Base-by-base conservation (phyloP, 768 basidiomycete genomes). In the Rhodocollybia butyracea region DNA sequence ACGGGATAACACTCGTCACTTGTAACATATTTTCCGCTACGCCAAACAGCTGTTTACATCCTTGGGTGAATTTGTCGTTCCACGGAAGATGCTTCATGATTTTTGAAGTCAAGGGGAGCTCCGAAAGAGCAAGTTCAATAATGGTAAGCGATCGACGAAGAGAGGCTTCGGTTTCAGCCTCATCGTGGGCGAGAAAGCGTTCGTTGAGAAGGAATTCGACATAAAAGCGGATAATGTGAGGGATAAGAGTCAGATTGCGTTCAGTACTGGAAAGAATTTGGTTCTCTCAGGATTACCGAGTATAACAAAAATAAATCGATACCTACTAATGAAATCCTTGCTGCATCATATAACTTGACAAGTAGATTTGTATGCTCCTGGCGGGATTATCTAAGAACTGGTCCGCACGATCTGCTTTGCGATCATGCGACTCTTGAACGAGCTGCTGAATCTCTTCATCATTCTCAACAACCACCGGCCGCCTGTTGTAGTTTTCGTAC, bases 261-360 rank as follows among this genome's bases (percentile, higher is more conserved):
- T 81, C 76, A 19, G 70, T 70, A 79, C 83, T 68, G 30, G 43
- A 29, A 27, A 60, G 34, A 47, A 39, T 41, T 36, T 11, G 5
- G 36, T 21, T 39, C 19, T 57, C 24, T 45, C 31, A 26, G 36
- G 30, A 21, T 29, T 19, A 54, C 46, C n/a, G 4, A 19, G 22
- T 53, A 53, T 47, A 38, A 29, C 6, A 45, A 43, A 51, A 31
- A 27, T 58, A 17, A 47, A 5, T 8, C 63, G 76, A n/a, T 57
- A 88, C 89, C 85, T 77, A 54, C 53, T 32, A 54, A 46, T 54
- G 53, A 45, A 88, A 75, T 24, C 90, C 90, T 55, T 82, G 81
- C 52, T 83, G 78, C 32, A 81, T 75, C 70, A 84, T 85, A 60
- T 82, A 79, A 4, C 86, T 86, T 0, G 88, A 86, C 57, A 92